Evolutionary conservation across 2,329 filamentous ascomycete genomes (phyloP).

Genomic region (Leptographium lundbergii): DNA sequence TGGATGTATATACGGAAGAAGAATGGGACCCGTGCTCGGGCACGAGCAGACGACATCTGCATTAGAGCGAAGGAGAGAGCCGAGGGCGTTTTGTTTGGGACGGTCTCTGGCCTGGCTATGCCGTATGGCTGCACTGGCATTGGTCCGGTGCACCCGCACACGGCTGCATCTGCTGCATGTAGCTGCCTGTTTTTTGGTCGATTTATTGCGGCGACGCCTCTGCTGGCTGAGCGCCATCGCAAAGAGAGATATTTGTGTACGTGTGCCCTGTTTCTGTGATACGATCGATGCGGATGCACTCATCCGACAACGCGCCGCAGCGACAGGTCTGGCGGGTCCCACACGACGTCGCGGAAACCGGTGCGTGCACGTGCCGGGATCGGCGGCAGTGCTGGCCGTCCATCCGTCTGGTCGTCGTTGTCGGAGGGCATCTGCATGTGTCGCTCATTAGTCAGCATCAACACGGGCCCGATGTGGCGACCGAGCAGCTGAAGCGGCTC

Average conservation of each 20-base stretch:
- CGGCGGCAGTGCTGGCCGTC: background rate
- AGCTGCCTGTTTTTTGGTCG: background rate
- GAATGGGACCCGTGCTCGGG: background rate
- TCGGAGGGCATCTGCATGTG: constrained; percentile 13
- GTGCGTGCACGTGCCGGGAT: constrained; percentile 17
- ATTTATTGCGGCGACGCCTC: background rate
- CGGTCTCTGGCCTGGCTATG: background rate
- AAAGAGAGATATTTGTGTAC: background rate
- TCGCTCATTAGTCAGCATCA: constrained; percentile 17
- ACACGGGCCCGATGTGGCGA: constrained; percentile 8
- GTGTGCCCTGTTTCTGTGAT: background rate
- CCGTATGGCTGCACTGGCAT: too few species aligned
- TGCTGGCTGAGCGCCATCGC: background rate
- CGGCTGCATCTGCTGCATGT: too few species aligned
- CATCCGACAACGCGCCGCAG: constrained; percentile 15
- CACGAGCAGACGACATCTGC: background rate
- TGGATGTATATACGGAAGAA: background rate
- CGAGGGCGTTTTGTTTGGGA: background rate
- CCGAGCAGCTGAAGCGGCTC: background rate
- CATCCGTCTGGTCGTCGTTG: background rate
- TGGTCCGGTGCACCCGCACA: too few species aligned
- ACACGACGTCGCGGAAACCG: constrained; percentile 23
- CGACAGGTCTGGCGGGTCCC: constrained; percentile 22
- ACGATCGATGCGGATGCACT: too few species aligned
- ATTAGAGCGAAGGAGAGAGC: background rate